These are phyloP conservation scores for Crassisporium funariophilum DNA, from an alignment of 768 basidiomycete species.

Conservation along the genomic window DNA sequence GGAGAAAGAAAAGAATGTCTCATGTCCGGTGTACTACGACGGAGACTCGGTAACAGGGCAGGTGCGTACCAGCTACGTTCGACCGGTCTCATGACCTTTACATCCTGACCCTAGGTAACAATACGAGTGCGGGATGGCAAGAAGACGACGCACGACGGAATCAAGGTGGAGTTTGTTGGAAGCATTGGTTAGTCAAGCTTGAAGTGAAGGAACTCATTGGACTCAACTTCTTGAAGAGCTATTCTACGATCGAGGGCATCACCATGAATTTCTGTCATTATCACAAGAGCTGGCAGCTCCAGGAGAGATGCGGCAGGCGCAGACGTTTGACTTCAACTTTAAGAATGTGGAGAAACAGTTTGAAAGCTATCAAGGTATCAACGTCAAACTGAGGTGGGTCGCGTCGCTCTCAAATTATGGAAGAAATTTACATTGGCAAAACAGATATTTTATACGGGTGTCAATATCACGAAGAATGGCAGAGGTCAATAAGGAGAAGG, in stretches of 20 bases:
- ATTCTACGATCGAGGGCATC: constrained; percentile 97
- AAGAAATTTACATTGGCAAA: constrained; percentile 7
- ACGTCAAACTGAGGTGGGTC: constrained; percentile 90
- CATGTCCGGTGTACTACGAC: constrained; percentile 94
- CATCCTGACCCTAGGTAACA: constrained; percentile 54
- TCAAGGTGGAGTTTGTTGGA: constrained; percentile 97
- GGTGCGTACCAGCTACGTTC: constrained; percentile 44
- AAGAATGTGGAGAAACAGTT: constrained; percentile 99
- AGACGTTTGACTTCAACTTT: constrained; percentile 96
- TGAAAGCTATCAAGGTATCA: constrained; percentile 97
- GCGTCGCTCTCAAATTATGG: constrained; percentile 1
- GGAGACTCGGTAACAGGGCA: constrained; percentile 90
- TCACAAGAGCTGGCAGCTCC: constrained; percentile 94
- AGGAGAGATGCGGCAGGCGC: constrained; percentile 96
- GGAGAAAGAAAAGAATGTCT: constrained; percentile 83
- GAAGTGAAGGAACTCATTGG: constrained; percentile 2
- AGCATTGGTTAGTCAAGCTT: constrained; percentile 73
- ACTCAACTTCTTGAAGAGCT: constrained; percentile 51
- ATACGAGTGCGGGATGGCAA: constrained; percentile 94
- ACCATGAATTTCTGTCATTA: constrained; percentile 95
- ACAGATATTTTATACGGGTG: constrained; percentile 90
- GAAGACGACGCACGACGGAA: constrained; percentile 92
- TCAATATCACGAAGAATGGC: constrained; percentile 91
- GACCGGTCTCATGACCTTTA: not conserved
- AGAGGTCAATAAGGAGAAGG: constrained; percentile 90